Evolutionary conservation across 257 asterid species (phyloP), one percentile per base, ranked within the genome.

Genomic region (Pogostemon cablin): DNA sequence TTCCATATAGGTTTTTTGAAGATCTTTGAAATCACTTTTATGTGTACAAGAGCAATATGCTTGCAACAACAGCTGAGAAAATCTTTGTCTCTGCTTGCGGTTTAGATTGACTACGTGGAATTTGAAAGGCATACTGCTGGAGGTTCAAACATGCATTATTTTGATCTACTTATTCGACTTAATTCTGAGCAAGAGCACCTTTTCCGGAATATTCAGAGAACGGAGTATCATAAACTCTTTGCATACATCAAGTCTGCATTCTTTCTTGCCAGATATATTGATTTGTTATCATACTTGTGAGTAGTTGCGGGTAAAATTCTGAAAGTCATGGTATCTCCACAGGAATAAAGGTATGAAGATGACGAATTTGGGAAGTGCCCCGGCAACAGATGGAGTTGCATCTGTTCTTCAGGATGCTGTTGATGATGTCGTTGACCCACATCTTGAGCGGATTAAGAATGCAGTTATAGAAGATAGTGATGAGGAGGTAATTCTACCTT

Each of bases 111-210:
- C 40, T 87, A 86, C 74, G 90, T 88, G 82, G 97, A 91, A 75
- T 89, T 91, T 78, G 91, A 89, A 81, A 86, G 97, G 81, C 96
- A 91, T 52, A 81, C 93, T 66, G 96, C 95, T 62, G 97, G 95
- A 60, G 96, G 96, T 72, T 82, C 96, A 73, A 91, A 87, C 64
- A 91, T 89, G 97, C 95, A 84, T 71, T 91, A 91, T 82, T 91
- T 91, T 17, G 97, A 91, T 83, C 86, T 91, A 71, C 95, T 87
- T 41, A 75, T 91, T 72, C 87, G 85, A 81, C 90, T 91, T 40
- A 91, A 89, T 78, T 77, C 86, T 52, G 96, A 87, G 75, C 92
- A 86, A 58, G 96, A 91, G 82, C 97, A 91, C 82, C 95, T 89
- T 62, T 91, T 91, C 81, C 86, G 97, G 54, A 91, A 91, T 73